Evolutionary conservation across 306 rosid genomes (phyloP).

Genomic region (Ochetophila trinervis): DNA sequence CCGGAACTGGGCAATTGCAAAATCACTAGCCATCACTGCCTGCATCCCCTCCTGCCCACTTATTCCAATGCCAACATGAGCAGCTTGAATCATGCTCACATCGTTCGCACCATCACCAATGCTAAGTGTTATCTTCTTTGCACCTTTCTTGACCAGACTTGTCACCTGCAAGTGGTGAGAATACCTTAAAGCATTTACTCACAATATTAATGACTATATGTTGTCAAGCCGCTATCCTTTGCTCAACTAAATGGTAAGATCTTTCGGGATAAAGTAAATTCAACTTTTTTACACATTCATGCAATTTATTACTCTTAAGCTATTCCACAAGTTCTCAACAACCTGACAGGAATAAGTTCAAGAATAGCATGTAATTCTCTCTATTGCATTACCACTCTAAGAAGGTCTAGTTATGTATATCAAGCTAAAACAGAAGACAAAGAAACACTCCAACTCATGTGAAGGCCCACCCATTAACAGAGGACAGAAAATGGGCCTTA

Average conservation of each 20-base stretch:
- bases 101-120: constrained; percentile 99
- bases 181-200: neutral
- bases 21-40: constrained; percentile 99
- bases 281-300: neutral
- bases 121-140: constrained; percentile 75
- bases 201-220: neutral
- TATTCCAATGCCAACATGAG: constrained; percentile 96
- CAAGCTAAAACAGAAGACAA: too few species aligned
- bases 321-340: too few species aligned
- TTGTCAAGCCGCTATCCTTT: neutral
- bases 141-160: constrained; percentile 94
- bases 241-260: neutral
- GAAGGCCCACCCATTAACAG: too few species aligned
- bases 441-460: too few species aligned
- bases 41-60: constrained; percentile 99
- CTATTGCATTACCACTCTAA: too few species aligned
- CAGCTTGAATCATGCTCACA: constrained; percentile 99
- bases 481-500: too few species aligned
- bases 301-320: neutral
- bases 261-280: neutral
- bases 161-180: constrained; percentile 60
- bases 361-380: too few species aligned
- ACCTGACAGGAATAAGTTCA: too few species aligned
- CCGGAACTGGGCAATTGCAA: constrained; percentile 97
- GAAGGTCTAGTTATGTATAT: too few species aligned